Evolutionary conservation across 129 eudicot species (phyloP).

Genomic region (Cynara cardunculus): DNA sequence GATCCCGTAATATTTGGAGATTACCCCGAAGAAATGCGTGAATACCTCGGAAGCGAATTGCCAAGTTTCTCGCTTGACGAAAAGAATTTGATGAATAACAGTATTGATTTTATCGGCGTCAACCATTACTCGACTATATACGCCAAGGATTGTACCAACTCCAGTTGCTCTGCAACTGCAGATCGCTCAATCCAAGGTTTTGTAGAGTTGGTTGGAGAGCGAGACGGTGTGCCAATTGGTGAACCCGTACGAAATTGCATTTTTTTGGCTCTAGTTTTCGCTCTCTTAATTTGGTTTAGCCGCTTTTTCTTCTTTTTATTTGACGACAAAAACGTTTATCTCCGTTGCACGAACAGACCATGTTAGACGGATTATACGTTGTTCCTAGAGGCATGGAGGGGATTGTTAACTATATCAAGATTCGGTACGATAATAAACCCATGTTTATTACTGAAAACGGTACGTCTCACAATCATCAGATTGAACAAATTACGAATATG

Average conservation of each 20-base stretch:
- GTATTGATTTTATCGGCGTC: slow-evolving; percentile 70
- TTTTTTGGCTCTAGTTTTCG: not conserved
- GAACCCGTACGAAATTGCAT: slow-evolving; percentile 9
- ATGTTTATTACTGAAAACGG: slow-evolving; percentile 91
- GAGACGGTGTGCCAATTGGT: slow-evolving; percentile 70
- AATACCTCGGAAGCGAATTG: slow-evolving; percentile 45
- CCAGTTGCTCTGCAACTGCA: slow-evolving; percentile 37
- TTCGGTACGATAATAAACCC: slow-evolving; percentile 66
- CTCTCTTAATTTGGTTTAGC: not conserved
- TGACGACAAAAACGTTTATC: not conserved
- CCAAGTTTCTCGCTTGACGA: slow-evolving; percentile 66
- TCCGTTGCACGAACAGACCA: slow-evolving; percentile 27
- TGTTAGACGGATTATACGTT: slow-evolving; percentile 32
- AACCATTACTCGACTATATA: slow-evolving; percentile 72
- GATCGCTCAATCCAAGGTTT: slow-evolving; percentile 55
- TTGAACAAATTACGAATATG: not conserved
- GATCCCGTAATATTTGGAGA: slow-evolving; percentile 81
- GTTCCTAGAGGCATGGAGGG: slow-evolving; percentile 86
- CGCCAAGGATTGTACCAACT: slow-evolving; percentile 58
- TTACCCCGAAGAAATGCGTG: slow-evolving; percentile 74
- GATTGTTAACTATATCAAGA: slow-evolving; percentile 44
- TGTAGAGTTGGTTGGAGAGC: slow-evolving; percentile 26
- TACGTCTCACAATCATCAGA: slow-evolving; percentile 1
- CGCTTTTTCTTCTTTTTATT: not conserved
- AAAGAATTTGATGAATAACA: slow-evolving; percentile 38